These are phyloP conservation scores for Trichoderma sp. DNA, from an alignment of 2,329 filamentous ascomycete species.

Conservation along the genomic window DNA sequence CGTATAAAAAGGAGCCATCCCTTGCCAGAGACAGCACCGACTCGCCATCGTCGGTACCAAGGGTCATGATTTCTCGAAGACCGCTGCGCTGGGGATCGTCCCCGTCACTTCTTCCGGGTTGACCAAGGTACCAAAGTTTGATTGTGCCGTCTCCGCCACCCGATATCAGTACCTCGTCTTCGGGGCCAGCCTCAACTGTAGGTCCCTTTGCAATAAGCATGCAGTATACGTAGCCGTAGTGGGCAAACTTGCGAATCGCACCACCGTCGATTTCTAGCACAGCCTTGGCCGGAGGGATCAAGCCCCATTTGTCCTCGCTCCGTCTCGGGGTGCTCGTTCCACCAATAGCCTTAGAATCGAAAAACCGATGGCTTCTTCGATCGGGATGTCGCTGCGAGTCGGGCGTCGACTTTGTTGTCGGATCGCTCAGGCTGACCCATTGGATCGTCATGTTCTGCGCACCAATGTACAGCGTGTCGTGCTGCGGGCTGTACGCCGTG, in stretches of 20 bases:
- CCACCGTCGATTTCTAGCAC: conserved; percentile 77
- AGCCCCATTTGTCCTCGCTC: conserved; percentile 54
- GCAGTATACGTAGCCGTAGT: conserved; percentile 93
- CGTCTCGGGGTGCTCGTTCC: conserved; percentile 75
- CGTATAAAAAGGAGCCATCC: conserved; percentile 89
- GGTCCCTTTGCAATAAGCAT: conserved; percentile 80
- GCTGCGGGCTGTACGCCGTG: conserved; percentile 76
- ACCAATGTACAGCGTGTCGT: conserved; percentile 84
- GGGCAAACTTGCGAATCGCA: conserved; percentile 82
- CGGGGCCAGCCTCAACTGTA: conserved; percentile 62
- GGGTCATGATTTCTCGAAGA: conserved; percentile 65
- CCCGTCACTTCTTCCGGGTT: conserved; percentile 24
- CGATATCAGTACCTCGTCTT: conserved; percentile 81
- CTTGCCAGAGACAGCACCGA: conserved; percentile 75
- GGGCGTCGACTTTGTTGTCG: conserved; percentile 55
- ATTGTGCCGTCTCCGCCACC: conserved; percentile 92
- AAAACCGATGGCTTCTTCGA: conserved; percentile 80
- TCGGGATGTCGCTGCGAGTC: conserved; percentile 69
- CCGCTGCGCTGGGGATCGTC: conserved; percentile 51
- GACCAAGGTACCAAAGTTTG: conserved; percentile 76
- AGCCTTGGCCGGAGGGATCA: conserved; percentile 52
- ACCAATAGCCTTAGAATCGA: conserved; percentile 83
- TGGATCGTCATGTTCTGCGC: conserved; percentile 94
- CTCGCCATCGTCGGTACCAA: conserved; percentile 59
- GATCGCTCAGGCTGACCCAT: conserved; percentile 77